These are phyloP conservation scores for Chrysanthemum seticuspe DNA, from an alignment of 129 eudicot genomes.

Conservation along the genomic window DNA sequence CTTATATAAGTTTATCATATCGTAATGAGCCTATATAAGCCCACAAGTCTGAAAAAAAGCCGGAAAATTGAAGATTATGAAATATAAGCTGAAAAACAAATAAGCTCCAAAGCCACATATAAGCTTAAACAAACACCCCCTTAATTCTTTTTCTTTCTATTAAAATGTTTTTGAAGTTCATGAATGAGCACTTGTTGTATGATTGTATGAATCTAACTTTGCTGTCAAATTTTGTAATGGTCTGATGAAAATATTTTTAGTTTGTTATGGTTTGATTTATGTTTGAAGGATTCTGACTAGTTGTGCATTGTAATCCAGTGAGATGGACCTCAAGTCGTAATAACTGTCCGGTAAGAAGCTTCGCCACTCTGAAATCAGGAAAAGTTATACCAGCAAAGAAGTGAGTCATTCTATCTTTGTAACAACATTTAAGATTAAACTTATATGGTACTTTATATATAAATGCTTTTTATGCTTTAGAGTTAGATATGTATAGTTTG, in stretches of 20 bases:
- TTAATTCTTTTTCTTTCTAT: not conserved
- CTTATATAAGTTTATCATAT: no score
- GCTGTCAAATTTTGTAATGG: conserved; percentile 1
- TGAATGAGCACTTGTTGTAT: not conserved
- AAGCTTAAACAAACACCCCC: not conserved
- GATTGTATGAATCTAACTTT: not conserved
- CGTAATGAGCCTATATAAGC: no score
- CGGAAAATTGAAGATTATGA: no score
- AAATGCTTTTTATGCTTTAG: no score
- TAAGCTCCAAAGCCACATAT: no score
- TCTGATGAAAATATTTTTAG: not conserved
- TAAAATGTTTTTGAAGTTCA: not conserved
- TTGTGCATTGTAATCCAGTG: conserved; percentile 38
- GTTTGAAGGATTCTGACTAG: conserved; percentile 28
- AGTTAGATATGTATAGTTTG: no score
- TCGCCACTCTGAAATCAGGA: conserved; percentile 61
- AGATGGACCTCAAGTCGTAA: conserved; percentile 32
- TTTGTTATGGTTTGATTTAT: conserved; percentile 3
- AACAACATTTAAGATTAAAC: not conserved
- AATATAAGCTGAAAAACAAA: no score
- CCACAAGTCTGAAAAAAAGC: no score
- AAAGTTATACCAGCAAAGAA: conserved; percentile 56
- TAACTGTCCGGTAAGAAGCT: conserved; percentile 48
- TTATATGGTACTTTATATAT: no score
- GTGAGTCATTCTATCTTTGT: conserved; percentile 37